These are phyloP conservation scores for Nannochloropsis salina DNA, from an alignment of 108 stramenopile genomes.

Conservation along the genomic window DNA sequence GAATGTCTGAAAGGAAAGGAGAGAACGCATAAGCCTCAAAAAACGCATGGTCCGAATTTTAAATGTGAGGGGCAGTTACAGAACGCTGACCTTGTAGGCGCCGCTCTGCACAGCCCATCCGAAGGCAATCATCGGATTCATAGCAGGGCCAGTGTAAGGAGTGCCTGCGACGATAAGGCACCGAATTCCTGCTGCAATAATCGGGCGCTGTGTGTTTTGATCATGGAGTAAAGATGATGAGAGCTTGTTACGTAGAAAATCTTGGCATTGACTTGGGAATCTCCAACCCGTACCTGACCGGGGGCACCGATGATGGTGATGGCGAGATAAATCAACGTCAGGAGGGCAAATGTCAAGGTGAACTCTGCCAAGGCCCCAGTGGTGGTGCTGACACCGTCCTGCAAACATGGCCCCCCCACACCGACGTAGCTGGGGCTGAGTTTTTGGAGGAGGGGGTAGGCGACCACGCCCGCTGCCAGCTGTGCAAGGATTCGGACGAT, in stretches of 20 bases:
- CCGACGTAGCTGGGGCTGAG: conserved; percentile 36
- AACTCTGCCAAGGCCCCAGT: conserved; percentile 36
- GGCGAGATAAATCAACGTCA: conserved; percentile 36
- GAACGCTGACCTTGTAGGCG: not conserved
- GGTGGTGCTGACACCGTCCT: conserved; percentile 22
- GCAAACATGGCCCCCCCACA: conserved; percentile 42
- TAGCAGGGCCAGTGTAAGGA: conserved; percentile 38
- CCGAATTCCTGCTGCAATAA: conserved; percentile 45
- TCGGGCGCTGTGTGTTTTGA: conserved; percentile 32
- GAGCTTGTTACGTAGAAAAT: not conserved
- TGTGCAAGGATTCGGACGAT: conserved; percentile 41
- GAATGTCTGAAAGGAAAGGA: conserved; percentile 12
- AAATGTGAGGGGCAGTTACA: no score
- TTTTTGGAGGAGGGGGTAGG: conserved; percentile 35
- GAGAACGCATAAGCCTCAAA: not conserved
- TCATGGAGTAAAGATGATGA: not conserved
- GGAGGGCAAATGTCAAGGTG: conserved; percentile 27
- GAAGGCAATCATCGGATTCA: conserved; percentile 49
- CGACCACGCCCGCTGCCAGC: conserved; percentile 37
- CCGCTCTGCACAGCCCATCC: conserved; percentile 35
- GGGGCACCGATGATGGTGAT: conserved; percentile 23
- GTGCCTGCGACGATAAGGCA: conserved; percentile 27
- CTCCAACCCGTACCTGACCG: not conserved
- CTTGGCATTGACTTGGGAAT: no score
- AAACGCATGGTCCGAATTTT: no score